phyloP scores from a whole-genome alignment of 176 grass and related monocot genomes.

The Triticum monococcum region DNA sequence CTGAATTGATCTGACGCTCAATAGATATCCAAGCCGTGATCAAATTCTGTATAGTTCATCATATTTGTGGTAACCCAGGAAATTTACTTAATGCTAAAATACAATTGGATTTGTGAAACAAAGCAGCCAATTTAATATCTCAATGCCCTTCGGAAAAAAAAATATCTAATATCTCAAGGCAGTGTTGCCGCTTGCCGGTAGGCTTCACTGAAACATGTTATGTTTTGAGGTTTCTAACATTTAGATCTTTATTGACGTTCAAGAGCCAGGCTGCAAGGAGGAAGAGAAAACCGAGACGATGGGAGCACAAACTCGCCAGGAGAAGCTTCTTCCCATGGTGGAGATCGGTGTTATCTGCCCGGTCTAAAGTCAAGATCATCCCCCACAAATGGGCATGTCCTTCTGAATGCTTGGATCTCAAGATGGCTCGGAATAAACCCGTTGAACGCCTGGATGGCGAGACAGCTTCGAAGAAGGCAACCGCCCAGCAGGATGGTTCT shows the following conservation, averaged over 20 bases:
- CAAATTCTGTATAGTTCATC: too few species aligned
- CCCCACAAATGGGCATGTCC: neutral
- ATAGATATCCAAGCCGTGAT: too few species aligned
- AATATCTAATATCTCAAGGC: neutral
- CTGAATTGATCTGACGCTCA: too few species aligned
- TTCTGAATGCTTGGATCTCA: neutral
- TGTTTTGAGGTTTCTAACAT: neutral
- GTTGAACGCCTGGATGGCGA: neutral
- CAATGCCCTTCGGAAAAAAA: too few species aligned
- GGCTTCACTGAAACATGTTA: neutral
- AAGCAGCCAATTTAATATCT: neutral
- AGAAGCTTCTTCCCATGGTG: constrained; percentile 12
- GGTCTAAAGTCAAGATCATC: neutral
- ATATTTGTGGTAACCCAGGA: too few species aligned
- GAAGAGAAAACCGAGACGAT: neutral
- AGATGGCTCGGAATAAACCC: neutral
- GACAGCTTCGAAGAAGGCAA: neutral
- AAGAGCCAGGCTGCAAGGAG: neutral
- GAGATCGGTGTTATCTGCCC: neutral
- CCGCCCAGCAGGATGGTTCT: too few species aligned
- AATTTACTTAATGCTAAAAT: too few species aligned
- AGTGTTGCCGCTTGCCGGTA: neutral
- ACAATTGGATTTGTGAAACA: too few species aligned
- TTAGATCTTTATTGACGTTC: neutral
- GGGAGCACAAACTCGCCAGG: neutral